Percentiles rank a stretch among this genome's conserved stretches.
Evolutionary conservation across 805 yeast genomes (phyloP).

Genomic region (Barnettozyma botsteinii): DNA sequence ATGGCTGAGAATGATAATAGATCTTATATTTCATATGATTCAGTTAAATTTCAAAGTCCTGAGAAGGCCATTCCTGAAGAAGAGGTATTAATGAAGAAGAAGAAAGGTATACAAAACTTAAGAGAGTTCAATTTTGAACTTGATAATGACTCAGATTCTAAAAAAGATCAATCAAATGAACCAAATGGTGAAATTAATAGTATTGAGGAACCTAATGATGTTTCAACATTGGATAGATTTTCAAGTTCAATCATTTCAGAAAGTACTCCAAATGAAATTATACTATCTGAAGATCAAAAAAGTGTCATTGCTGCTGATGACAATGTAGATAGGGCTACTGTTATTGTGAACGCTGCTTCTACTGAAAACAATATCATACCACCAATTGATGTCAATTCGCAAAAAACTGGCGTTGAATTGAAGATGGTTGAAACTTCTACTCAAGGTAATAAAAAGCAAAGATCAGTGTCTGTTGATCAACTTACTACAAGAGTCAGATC

Average conservation of each 20-base stretch:
- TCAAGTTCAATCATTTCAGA: conserved; percentile 16
- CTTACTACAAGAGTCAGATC: conserved; percentile 2
- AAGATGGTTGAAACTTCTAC: neutral
- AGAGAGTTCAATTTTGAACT: conserved; percentile 37
- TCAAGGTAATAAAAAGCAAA: too few relatives aligned
- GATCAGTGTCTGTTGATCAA: too few relatives aligned
- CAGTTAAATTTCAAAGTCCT: conserved; percentile 27
- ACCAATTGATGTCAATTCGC: too few relatives aligned
- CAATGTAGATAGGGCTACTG: too few relatives aligned
- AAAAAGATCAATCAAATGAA: neutral
- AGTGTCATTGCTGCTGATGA: neutral
- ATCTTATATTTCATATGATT: conserved; percentile 58
- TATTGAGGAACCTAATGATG: conserved; percentile 7
- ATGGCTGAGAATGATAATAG: conserved; percentile 13
- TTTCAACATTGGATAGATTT: conserved; percentile 12
- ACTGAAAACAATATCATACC: too few relatives aligned
- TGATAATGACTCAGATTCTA: neutral
- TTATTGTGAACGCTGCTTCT: too few relatives aligned
- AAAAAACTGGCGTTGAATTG: too few relatives aligned
- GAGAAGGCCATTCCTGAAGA: conserved; percentile 11
- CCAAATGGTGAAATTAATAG: conserved; percentile 2
- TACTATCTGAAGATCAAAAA: neutral
- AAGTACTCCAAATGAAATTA: conserved; percentile 13
- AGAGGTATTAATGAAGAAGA: conserved; percentile 37
- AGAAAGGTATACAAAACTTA: conserved; percentile 43